A percentile compares a stretch with the other conserved stretches of the same genome.
phyloP scores from a whole-genome alignment of 768 basidiomycete species.

The Leccinum olivaceopallidum region DNA sequence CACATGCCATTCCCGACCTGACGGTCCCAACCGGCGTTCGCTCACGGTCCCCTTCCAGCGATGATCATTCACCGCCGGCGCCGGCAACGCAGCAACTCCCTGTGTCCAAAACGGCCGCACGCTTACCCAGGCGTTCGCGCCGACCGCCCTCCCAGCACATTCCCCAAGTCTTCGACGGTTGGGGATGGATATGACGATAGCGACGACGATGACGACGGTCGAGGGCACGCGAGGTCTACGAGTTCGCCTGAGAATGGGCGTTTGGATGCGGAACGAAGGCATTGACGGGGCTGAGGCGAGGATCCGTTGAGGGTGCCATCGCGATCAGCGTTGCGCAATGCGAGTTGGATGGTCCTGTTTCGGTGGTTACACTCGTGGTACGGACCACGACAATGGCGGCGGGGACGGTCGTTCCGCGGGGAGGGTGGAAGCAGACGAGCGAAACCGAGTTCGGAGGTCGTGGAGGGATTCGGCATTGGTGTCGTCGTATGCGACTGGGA shows the following conservation, averaged over 20 bases:
- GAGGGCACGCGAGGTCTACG: constrained; percentile 5
- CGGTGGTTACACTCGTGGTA: not conserved
- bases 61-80: too few relatives aligned
- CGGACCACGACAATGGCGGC: too few relatives aligned
- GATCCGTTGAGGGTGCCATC: constrained; percentile 40
- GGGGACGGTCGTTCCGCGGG: too few relatives aligned
- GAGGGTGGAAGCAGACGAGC: too few relatives aligned
- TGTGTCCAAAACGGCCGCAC: too few relatives aligned
- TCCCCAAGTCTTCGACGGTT: constrained; percentile 23
- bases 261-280: not conserved
- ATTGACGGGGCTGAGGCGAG: not conserved
- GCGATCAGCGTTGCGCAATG: constrained; percentile 60
- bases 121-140: constrained; percentile 1
- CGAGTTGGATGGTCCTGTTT: constrained; percentile 36
- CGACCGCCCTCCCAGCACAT: constrained; percentile 13
- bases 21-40: too few relatives aligned
- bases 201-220: not conserved
- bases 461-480: too few relatives aligned
- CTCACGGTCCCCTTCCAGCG: too few relatives aligned
- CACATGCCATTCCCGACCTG: too few relatives aligned
- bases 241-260: not conserved
- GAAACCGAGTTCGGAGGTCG: too few relatives aligned
- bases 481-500: too few relatives aligned
- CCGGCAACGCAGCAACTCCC: not conserved
- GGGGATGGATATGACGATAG: not conserved